Evolutionary conservation across 495 filamentous ascomycete genomes (phyloP), one percentile per base, ranked within the genome.

Genomic region (Terfezia claveryi): DNA sequence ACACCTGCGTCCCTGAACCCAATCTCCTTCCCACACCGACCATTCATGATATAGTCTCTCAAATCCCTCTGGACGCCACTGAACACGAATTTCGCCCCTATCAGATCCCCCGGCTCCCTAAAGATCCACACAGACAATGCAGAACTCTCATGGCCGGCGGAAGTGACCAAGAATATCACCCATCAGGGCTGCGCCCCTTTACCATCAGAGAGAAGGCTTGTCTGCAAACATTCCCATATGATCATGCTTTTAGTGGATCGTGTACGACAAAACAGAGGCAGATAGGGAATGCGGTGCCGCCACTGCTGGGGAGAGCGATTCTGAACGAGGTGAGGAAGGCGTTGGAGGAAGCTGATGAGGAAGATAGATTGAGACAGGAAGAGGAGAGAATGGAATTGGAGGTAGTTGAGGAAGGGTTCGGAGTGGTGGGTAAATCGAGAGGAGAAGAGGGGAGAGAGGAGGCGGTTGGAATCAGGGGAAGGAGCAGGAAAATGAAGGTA

Each of bases 211-310:
- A 98, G 58, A 75, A 82, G 37, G 84, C 89, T 0, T 72, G 76
- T 10, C 62, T 95, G 2, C 83, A 91, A 56, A 79, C 78, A 0
- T 95, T 94, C 52, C 85, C 87, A 0, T 11, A 69, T 0, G 66
- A 69, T 2, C 82, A 85, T 67, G 63, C 68, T 2, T 94, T 94
- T 57, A 60, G 67, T 0, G 67, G 66, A 0, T 50, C 58, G 4
- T 62, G 60, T 8, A 66, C 60, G 0, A 57, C 65, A 7, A 68
- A 79, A 2, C 77, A 75, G 55, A 80, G 73, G 59, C 85, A 91
- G 62, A 84, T 94, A 57, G 89, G 89, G 0, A 95, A 96, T 64
- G 85, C 87, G 0, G 85, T 92, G 8, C 84, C 87, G 0, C 80
- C 88, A 0, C 57, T 66, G 7, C 67, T 86, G 0, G 81, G 80